phyloP scores from a whole-genome alignment of 78 protist genomes.

The Mastigamoeba balamuthi region DNA sequence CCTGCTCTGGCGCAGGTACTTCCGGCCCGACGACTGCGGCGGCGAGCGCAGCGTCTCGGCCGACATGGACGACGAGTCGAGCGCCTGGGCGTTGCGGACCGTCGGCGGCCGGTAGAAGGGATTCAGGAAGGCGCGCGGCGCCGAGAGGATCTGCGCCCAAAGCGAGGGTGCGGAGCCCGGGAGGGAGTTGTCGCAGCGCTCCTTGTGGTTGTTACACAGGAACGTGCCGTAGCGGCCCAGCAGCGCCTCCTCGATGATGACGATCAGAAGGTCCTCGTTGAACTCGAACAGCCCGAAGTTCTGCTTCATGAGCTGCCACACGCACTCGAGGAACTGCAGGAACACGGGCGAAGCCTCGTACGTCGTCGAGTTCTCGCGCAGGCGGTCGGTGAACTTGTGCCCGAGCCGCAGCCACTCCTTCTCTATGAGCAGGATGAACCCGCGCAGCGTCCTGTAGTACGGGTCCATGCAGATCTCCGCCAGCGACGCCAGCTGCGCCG shows the following conservation, averaged over 20 bases:
- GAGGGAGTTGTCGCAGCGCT: too few species aligned
- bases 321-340: conserved; percentile 85
- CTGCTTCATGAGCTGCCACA: conserved; percentile 57
- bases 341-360: conserved; percentile 77
- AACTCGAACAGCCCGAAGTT: conserved; percentile 78
- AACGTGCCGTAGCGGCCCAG: not conserved
- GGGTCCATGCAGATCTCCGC: conserved; percentile 72
- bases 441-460: conserved; percentile 77
- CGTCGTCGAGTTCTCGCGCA: not conserved
- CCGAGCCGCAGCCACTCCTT: conserved; percentile 90
- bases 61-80: too few species aligned
- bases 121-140: too few species aligned
- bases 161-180: too few species aligned
- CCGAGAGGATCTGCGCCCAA: too few species aligned
- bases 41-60: too few species aligned
- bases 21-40: too few species aligned
- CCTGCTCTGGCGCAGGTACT: too few species aligned
- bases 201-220: not conserved
- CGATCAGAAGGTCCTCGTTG: conserved; percentile 47
- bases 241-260: conserved; percentile 18
- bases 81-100: too few species aligned
- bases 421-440: conserved; percentile 76
- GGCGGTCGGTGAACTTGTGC: conserved; percentile 61
- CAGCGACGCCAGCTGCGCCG: conserved; percentile 18
- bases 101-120: too few species aligned